Base-by-base conservation (phyloP, 2,329 filamentous ascomycete species). In the Dactylonectria macrodidyma region DNA sequence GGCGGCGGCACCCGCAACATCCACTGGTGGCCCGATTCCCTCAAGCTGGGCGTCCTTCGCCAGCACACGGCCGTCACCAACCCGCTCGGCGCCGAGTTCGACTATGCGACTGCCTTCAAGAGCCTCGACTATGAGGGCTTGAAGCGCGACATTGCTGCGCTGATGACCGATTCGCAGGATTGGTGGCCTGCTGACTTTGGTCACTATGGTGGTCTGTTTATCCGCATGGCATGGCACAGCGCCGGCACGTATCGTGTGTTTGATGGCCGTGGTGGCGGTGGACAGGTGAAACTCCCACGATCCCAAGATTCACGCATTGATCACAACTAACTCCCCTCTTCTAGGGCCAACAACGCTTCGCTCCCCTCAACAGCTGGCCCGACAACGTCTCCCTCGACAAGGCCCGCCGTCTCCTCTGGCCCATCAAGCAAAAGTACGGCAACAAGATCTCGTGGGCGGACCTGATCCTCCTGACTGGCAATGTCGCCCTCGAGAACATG, bases 111-210 rank as follows among this genome's bases (percentile, higher is more conserved):
- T 24, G 92, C 91, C 58, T 94, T 94, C 85, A 91, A 92, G 19
- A 19, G 19, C 19, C 19, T 19, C 19, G 19, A 19, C 19, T 19
- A 19, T 19, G 83, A 87, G 68, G 91, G 82, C 30, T 81, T 95
- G 73, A 95, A 95, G 89, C 91, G 92, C 82, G 93, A 95, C 78
- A 81, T 95, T 7, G 75, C 84, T n/a, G 85, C 83, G 19, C 78
- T 95, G 76, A 92, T 94, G 90, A 95, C 92, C 59, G 90, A 93
- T 78, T 94, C 92, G 2, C 90, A 95, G 82, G 90, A 93, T 47
- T 94, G 89, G 89, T 95, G 93, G 93, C 93, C 93, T 1, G 93
- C 93, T 36, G 93, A 95, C 78, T 93, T 92, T 76, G 92, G 92
- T 63, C 91, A 94, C 85, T 95, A 95, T 75, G 92, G 92, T 72